Evolutionary conservation across 2,329 filamentous ascomycete genomes (phyloP), one percentile per base, ranked within the genome.

Genomic region (Talaromyces sp.): DNA sequence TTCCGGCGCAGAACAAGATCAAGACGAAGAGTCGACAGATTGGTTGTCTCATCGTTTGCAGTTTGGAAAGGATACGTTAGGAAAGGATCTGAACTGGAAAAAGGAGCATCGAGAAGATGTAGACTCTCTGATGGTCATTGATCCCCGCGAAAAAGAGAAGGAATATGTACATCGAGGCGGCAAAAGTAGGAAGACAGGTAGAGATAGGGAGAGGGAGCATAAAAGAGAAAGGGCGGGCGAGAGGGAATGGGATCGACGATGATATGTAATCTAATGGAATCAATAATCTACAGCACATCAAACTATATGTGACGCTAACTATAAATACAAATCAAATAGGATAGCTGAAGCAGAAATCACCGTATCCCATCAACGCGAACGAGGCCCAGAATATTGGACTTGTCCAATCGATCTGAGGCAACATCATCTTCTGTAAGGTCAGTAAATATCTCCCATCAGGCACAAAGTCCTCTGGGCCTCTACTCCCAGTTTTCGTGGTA

Each of bases 51-150:
- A 98, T 76, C 84, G 87, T 10, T 82, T 99, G 40, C 91, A 86
- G 54, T 98, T 97, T 76, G 91, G 90, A 43, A 95, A 93, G 68
- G 95, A 98, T 72, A 91, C 89, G 69, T 79, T 97, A 5, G 95
- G 95, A 22, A 98, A 98, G 75, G 88, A 98, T 77, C 79, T 98
- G 62, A 92, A 86, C 61, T 97, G 95, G 85, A 92, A 94, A 74
- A 89, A 88, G 78, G 93, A 95, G 78, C 93, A 94, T 73, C 49
- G 49, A 22, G 93, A 97, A 65, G 92, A 97, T 72, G 70, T 68
- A 3, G 78, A 80, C 68, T 76, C 74, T n/a, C 78, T 97, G 51
- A 87, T 96, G 54, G 93, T 98, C 2, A 97, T 98, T 77, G 95
- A 99, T 80, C 93, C 93, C 1, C 83, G 92, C 65, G 92, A 93